Evolutionary conservation across 2,329 filamentous ascomycete genomes (phyloP), one percentile per base, ranked within the genome.

Genomic region (Penicillium glabrum): DNA sequence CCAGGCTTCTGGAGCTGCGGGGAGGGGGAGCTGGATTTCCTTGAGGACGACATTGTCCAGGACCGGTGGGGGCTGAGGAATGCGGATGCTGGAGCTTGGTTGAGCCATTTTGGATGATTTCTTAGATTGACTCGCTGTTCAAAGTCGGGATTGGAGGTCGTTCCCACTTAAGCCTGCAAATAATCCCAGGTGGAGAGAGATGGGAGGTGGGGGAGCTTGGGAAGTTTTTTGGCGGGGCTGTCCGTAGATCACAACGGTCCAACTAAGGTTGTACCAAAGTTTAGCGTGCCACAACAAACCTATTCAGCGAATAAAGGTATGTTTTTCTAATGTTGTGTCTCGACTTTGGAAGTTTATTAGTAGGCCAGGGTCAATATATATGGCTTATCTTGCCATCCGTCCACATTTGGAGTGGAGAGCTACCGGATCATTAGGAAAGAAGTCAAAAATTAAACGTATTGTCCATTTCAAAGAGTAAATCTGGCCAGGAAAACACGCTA

Each of bases 1-100:
- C 79, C 79, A 81, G 57, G 77, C 71, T 62, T 81, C 79, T 43
- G 74, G 73, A 19, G 73, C 76, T 29, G 75, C 69, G 43, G 76
- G 74, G 37, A 79, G 66, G 33, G 78, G 73, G 45, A 79, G 75
- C 44, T 73, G 70, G 58, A 80, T 75, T 54, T 79, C 68, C 53
- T 72, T 75, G 33, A 80, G 71, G 35, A 68, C 68, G 59, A 79
- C 69, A 57, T 69, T 69, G 61, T 75, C 73, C n/a, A 75, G 68
- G 31, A 73, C 66, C 29, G 51, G 43, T 39, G 51, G 46, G 13
- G 46, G 46, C 37, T 39, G 46, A 26, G 46, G 46, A 33, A 49
- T 49, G 19, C 27, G 33, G 46, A 49, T 31, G 21, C 19, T 14
- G 10, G 53, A 51, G 46, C 60, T 53, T 58, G 64, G 54, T 35